Evolutionary conservation across 176 grass and related monocot genomes (phyloP), one percentile per base, ranked within the genome.

Genomic region (Ensete glaucum): DNA sequence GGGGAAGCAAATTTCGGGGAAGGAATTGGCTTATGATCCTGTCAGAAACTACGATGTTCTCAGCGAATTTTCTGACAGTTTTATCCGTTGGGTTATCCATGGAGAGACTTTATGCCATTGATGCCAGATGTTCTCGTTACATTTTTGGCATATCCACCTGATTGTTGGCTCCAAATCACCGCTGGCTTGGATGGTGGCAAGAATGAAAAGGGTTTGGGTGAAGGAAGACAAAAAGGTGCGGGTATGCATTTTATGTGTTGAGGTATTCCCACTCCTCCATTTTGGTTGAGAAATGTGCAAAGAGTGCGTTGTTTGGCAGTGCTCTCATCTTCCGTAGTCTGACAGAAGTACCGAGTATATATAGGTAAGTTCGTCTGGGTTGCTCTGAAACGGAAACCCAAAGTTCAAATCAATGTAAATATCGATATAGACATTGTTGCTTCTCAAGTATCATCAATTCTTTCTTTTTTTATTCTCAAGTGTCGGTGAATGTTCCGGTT

Each of bases 31-130:
- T 19, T 43, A 11, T 17, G 59, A 26, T 16, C 16, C 49, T 64
- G 9, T 14, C 60, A 19, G 20, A 64, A 77, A 64, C 13, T 9
- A 59, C 17, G 13, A 52, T 16, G 1, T n/a, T 23, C 59, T 53
- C 2, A 25, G 3, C 23, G 75, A 77, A 64, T 77, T 65, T 53
- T 65, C 75, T 52, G 75, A 77, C 9, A 77, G 75, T n/a, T 77
- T 77, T 9, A 19, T 53, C 4, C 60, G 14, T 6, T 77, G 75
- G 75, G 75, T 77, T 65, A 25, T 19, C 13, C 10, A 66, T 23
- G 75, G 75, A 49, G 75, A 66, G 20, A 17, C 75, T 53, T 15
- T 77, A 53, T 77, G 60, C 20, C 48, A 77, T 65, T 77, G 8
- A 77, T 65, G 19, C 16, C 9, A 58, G 16, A 56, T 56, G 10